Evolutionary conservation across 495 filamentous ascomycete genomes (phyloP).

Genomic region (Penicillium turbatum): DNA sequence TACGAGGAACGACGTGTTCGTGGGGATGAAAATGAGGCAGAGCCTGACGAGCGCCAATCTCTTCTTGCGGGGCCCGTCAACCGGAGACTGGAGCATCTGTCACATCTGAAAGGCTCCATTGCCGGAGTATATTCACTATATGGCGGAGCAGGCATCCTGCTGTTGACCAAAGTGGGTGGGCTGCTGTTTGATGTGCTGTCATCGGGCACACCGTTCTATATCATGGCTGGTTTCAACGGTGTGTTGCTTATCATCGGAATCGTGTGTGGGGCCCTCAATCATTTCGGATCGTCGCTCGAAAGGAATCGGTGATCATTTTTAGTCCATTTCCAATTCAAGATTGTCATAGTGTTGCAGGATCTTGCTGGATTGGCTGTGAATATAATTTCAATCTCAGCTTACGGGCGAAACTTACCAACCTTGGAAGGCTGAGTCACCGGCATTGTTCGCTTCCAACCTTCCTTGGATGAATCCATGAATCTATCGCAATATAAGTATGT

Average conservation of each 20-base stretch:
- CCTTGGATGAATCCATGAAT: not conserved
- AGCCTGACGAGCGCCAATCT: conserved; percentile 32
- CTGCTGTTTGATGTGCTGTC: conserved; percentile 69
- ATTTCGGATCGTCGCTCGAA: conserved; percentile 14
- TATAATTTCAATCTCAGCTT: not conserved
- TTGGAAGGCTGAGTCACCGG: not conserved
- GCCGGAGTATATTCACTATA: conserved; percentile 89
- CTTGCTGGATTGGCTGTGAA: not conserved
- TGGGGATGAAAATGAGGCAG: conserved; percentile 14
- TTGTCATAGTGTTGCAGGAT: not conserved
- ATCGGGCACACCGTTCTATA: conserved; percentile 77
- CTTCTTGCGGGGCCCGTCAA: conserved; percentile 23
- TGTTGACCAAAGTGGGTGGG: conserved; percentile 91
- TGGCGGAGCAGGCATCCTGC: conserved; percentile 84
- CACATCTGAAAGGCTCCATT: conserved; percentile 81
- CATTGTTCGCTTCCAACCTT: not conserved
- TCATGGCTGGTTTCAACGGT: conserved; percentile 86
- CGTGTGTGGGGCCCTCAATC: conserved; percentile 31
- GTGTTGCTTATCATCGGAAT: conserved; percentile 58
- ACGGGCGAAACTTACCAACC: not conserved
- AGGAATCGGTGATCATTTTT: conserved; percentile 1
- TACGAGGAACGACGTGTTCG: conserved; percentile 25
- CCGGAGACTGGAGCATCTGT: conserved; percentile 28
- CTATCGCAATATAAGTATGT: not conserved
- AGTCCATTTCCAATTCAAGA: not conserved